phyloP scores from a whole-genome alignment of 495 filamentous ascomycete species.

The Hypoxylon subgilvum region DNA sequence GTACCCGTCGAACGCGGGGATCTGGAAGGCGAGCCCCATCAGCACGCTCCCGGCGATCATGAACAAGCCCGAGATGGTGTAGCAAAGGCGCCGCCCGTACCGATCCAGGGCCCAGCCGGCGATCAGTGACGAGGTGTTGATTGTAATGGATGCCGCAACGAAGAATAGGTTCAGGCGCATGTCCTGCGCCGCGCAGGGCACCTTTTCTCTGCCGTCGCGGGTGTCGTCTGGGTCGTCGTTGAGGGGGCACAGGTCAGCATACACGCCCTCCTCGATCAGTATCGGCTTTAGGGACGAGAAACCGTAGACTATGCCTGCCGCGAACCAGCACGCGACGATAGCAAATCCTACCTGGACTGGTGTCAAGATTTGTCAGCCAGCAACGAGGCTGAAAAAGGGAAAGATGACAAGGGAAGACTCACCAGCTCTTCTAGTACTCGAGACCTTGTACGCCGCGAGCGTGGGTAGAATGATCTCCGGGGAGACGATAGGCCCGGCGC shows the following conservation, averaged over 20 bases:
- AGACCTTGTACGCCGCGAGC: conserved; percentile 59
- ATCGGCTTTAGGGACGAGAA: conserved; percentile 77
- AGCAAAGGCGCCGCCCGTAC: conserved; percentile 68
- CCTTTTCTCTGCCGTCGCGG: conserved; percentile 40
- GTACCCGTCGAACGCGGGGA: conserved; percentile 65
- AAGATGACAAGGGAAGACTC: conserved; percentile 4
- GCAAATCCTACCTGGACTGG: conserved; percentile 66
- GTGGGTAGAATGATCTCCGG: conserved; percentile 29
- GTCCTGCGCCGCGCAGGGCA: conserved; percentile 69
- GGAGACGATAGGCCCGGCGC: not conserved
- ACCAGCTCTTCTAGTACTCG: conserved; percentile 58
- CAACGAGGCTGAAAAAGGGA: conserved; percentile 48
- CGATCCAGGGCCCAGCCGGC: conserved; percentile 70
- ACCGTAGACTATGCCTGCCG: conserved; percentile 74
- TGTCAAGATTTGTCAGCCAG: too few relatives aligned
- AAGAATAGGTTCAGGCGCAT: conserved; percentile 74
- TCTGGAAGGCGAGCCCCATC: conserved; percentile 62
- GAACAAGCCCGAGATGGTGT: conserved; percentile 59
- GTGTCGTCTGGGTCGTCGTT: conserved; percentile 48
- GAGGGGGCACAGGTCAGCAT: conserved; percentile 61
- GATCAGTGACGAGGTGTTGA: conserved; percentile 71
- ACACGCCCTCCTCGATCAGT: conserved; percentile 69
- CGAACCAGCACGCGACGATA: conserved; percentile 67
- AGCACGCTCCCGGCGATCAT: conserved; percentile 63
- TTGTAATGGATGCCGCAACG: conserved; percentile 69